Base-by-base conservation (phyloP, 257 asterid species). In the Ocimum tenuiflorum region DNA sequence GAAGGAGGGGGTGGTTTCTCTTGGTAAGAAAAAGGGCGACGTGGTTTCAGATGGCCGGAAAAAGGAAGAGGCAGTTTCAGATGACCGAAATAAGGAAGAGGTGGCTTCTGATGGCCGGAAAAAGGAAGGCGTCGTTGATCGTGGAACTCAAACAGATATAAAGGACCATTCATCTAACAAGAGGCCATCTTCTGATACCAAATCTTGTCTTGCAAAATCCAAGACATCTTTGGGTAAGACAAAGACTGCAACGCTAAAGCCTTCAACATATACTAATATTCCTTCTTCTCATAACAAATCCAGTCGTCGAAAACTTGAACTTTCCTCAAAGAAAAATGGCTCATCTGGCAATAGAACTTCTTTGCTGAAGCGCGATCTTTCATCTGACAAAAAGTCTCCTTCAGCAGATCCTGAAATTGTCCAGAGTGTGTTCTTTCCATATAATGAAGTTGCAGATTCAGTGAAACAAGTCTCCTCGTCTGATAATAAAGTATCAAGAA, bases 361-460 rank as follows among this genome's bases (percentile, higher is more conserved):
- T 42, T 17, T 60, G 47, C 59, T 22, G 15, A 73, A 51, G 55
- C 1, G 19, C 48, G 73, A 57, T 31, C 61, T 79, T 68, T 63
- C 77, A 24, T 41, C 81, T 63, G 42, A 20, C 23, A 47, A 57
- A 69, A 68, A 65, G 57, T 42, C 65, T 24, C 48, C 78, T 67
- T 77, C 78, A 6, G 82, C 53, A 9, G 79, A 75, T 3, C 86
- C 88, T 14, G 94, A 87, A 77, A 74, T 81, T 45, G 80, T 82
- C 74, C 87, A 88, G 82, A 67, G 71, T 50, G 81, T 78, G 48
- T 27, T 7, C 42, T 73, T 75, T 52, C 83, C 86, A 20, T 68
- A 83, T 6, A 72, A 77, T 36, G 55, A 72, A 41, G 75, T 72
- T 48, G 85, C 72, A 47, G 77, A 49, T 22, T 73, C 82, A 58